These are phyloP conservation scores for Penicillium daleae DNA, from an alignment of 495 filamentous ascomycete species.

Conservation along the genomic window DNA sequence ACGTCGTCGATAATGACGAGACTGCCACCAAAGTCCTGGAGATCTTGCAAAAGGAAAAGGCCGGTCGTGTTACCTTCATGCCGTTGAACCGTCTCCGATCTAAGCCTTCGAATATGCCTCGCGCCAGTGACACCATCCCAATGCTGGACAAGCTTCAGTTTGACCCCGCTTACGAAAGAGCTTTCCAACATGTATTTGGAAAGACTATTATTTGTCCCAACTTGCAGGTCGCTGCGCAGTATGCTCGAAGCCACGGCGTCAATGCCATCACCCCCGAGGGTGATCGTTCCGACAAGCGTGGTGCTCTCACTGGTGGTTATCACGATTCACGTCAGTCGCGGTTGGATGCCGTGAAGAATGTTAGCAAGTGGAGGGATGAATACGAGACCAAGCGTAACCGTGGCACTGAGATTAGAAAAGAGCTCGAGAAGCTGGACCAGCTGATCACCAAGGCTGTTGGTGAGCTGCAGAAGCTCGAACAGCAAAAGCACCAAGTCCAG, in stretches of 20 bases:
- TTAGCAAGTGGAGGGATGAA: conserved; percentile 73
- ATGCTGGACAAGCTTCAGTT: conserved; percentile 86
- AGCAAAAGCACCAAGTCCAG: conserved; percentile 75
- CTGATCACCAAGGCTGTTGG: conserved; percentile 80
- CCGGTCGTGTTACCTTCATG: conserved; percentile 94
- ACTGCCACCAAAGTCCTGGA: conserved; percentile 83
- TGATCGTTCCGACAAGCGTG: conserved; percentile 90
- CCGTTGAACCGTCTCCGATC: conserved; percentile 79
- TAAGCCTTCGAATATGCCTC: conserved; percentile 72
- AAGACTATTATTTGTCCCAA: conserved; percentile 94
- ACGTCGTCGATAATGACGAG: conserved; percentile 90
- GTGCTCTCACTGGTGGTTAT: conserved; percentile 92
- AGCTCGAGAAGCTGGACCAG: conserved; percentile 79
- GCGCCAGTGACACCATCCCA: conserved; percentile 81
- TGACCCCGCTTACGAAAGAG: conserved; percentile 75
- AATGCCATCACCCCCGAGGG: conserved; percentile 93
- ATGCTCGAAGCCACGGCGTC: conserved; percentile 86
- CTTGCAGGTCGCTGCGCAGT: conserved; percentile 80
- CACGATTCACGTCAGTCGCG: conserved; percentile 82
- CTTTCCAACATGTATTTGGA: conserved; percentile 92
- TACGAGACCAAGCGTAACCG: conserved; percentile 67
- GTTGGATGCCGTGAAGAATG: conserved; percentile 78
- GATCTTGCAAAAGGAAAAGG: conserved; percentile 73
- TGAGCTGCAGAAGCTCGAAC: conserved; percentile 81
- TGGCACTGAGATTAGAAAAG: conserved; percentile 59